phyloP scores from a whole-genome alignment of 2,329 filamentous ascomycete genomes.

The Tolypocladium album region DNA sequence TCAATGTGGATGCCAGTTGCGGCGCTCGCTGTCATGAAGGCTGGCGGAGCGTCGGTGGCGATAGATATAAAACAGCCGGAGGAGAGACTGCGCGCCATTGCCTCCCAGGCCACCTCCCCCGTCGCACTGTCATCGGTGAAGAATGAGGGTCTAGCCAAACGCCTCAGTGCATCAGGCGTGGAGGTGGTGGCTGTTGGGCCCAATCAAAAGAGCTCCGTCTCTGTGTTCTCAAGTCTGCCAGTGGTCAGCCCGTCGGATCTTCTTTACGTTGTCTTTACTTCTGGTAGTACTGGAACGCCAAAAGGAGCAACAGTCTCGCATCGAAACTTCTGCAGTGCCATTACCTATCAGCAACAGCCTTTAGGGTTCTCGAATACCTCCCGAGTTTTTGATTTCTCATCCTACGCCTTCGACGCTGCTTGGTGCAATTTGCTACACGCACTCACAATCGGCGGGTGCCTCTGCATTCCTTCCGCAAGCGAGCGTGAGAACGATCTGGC shows the following conservation, averaged over 20 bases:
- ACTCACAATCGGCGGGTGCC: conserved; percentile 7
- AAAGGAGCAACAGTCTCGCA: conserved; percentile 14
- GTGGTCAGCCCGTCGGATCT: neutral
- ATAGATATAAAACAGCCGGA: conserved; percentile 11
- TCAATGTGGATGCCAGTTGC: conserved; percentile 13
- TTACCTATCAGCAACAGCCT: conserved; percentile 6
- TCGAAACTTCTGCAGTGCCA: conserved; percentile 6
- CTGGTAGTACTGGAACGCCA: conserved; percentile 9
- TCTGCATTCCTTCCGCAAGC: conserved; percentile 9
- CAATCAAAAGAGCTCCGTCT: neutral
- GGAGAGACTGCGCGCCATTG: conserved; percentile 4
- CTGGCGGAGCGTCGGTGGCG: conserved; percentile 13
- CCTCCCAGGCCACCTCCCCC: neutral
- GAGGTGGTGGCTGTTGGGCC: neutral
- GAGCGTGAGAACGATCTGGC: conserved; percentile 5
- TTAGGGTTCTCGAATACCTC: conserved; percentile 7
- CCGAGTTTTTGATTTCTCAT: conserved; percentile 12
- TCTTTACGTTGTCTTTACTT: conserved; percentile 11
- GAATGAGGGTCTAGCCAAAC: neutral
- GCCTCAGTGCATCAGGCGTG: neutral
- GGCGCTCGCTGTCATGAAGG: conserved; percentile 11
- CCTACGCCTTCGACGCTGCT: conserved; percentile 10
- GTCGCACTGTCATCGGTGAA: conserved; percentile 1
- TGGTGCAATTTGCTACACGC: conserved; percentile 10
- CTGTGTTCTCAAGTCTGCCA: neutral